Evolutionary conservation across 305 asterid species (phyloP), one percentile per base, ranked within the genome.

Genomic region (Rubia occidens): DNA sequence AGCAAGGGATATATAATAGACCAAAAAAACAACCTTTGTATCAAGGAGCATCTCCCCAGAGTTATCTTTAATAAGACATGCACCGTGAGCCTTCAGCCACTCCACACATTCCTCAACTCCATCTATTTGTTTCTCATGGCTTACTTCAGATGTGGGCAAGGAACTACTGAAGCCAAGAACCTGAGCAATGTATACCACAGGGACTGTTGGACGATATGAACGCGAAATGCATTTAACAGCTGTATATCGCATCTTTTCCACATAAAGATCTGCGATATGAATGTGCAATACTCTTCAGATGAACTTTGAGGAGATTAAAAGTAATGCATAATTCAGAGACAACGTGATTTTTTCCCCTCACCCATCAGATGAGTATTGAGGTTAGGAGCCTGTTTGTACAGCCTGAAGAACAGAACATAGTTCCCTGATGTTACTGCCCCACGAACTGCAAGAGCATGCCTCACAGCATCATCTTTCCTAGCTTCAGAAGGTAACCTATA

Each of bases 11-110:
- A 5, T 35, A 55, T 53, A 11, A 61, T 32, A 59, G 26, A 15
- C 20, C 60, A 35, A 60, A 64, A 45, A 37, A 75, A 60, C 65
- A 76, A 95, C 99, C 96, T 91, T 95, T 10, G 95, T 67, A 75
- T 95, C 99, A 68, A 95, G 88, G 60, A 80, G 82, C 75, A 85
- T 73, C 86, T 94, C 97, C 69, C 82, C 98, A 32, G 86, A 77
- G 80, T 77, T 78, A 21, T 91, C 99, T 35, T 82, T 64, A 72
- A 81, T 80, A 66, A 95, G 84, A 83, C 88, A 83, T 69, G 94
- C 99, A 63, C 99, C 98, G 68, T 95, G 99, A 72, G 95, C 89
- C 85, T 86, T 91, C 72, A 95, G 72, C 99, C 99, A 95, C 79
- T 95, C 99, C 70, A 85, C 73, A 83, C 99, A 95, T 70, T 91